Evolutionary conservation across 768 basidiomycete species (phyloP), one percentile per base, ranked within the genome.

Genomic region (Leccinum truebloodii): DNA sequence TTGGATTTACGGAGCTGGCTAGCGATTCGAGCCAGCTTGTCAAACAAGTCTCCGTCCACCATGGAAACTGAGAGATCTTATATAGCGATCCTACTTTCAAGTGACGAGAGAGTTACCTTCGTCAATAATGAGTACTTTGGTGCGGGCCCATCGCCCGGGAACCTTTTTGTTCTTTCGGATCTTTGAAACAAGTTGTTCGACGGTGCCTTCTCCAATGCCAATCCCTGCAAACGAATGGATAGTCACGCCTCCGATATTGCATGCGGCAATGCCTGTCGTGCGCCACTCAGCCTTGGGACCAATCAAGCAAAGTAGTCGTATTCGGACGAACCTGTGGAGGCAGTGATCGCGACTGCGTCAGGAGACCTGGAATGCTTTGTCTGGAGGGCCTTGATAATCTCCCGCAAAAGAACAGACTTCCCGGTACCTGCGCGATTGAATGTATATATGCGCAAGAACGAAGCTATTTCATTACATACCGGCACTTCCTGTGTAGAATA

Each of bases 401-500:
- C 93, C 16, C 95, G 84, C 18, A 98, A 81, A 3, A 98, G 82
- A 26, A 98, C 94, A 3, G 95, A 98, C 76, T 98, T 98, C 52
- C 96, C 96, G 13, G 96, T 97, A 63, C 96, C 96, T 97, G 54
- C 1, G 52, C 7, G 32, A 8, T 55, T 4, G 26, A 52, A n/a
- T 58, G 60, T 37, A 60, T 62, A 60, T 67, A 67, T 69, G 66
- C 59, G 50, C 34, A 59, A 39, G 58, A 46, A 61, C 58, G 18
- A 63, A 58, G 49, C 52, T 18, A 46, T 16, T 39, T 35, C 48
- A 52, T 52, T 32, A 75, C 87, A 64, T 63, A 97, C 95, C 96
- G 60, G 97, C 97, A 78, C 92, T 94, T 28, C 97, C 97, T 2
- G 96, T 99, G 73, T 98, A 99, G 69, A 99, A 99, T 32, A 98